Evolutionary conservation across 805 yeast species (phyloP).

Genomic region (Yamadazyma insecticola): DNA sequence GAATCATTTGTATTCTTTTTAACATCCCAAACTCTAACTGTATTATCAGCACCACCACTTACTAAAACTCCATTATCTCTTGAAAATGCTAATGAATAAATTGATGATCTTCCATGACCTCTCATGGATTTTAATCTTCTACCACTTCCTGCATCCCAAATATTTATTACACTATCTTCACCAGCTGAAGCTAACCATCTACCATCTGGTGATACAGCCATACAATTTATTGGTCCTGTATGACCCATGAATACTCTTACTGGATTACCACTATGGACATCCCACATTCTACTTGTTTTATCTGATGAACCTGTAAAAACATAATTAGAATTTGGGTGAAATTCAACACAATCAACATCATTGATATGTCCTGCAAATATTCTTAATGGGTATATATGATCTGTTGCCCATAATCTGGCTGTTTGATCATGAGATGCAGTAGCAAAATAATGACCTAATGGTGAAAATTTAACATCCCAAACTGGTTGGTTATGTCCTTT

Average conservation of each 20-base stretch:
- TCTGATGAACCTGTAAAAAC: conserved; percentile 94
- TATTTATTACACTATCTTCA: conserved; percentile 80
- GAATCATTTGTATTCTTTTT: conserved; percentile 79
- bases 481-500: conserved; percentile 95
- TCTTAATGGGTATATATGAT: conserved; percentile 92
- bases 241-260: conserved; percentile 93
- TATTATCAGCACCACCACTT: conserved; percentile 88
- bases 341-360: conserved; percentile 91
- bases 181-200: conserved; percentile 95
- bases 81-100: conserved; percentile 80
- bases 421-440: conserved; percentile 98
- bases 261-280: conserved; percentile 78
- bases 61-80: conserved; percentile 86
- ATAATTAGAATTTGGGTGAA: conserved; percentile 95
- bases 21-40: conserved; percentile 95
- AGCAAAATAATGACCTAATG: conserved; percentile 96
- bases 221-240: conserved; percentile 77
- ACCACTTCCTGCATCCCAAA: conserved; percentile 95
- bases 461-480: conserved; percentile 95
- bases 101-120: conserved; percentile 87
- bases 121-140: conserved; percentile 84
- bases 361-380: conserved; percentile 96
- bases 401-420: conserved; percentile 96
- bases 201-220: conserved; percentile 95
- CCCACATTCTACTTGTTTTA: conserved; percentile 98